phyloP scores from a whole-genome alignment of 495 filamentous ascomycete genomes.

The Staphylotrichum tortipilum region DNA sequence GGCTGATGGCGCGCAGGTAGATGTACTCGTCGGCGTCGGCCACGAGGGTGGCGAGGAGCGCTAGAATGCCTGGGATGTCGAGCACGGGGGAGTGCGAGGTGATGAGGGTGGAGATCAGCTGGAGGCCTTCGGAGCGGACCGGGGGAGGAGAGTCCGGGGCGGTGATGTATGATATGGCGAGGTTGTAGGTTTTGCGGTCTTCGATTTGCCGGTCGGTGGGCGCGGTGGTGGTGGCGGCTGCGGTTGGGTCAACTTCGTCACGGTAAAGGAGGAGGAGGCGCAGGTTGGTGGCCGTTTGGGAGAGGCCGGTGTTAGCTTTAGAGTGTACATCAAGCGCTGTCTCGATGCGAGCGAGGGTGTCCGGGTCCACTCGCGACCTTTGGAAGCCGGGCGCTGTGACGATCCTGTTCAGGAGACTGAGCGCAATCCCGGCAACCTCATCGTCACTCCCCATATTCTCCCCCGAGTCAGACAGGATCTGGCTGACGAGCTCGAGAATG shows the following conservation, averaged over 20 bases:
- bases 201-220: constrained; percentile 43
- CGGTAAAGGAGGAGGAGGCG: constrained; percentile 50
- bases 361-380: constrained; percentile 36
- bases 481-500: constrained; percentile 53
- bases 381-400: constrained; percentile 55
- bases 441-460: constrained; percentile 22
- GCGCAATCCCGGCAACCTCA: constrained; percentile 49
- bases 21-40: constrained; percentile 67
- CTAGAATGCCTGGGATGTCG: constrained; percentile 59
- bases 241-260: constrained; percentile 37
- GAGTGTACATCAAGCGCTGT: constrained; percentile 39
- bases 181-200: constrained; percentile 61
- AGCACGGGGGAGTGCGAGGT: constrained; percentile 52
- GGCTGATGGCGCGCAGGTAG: constrained; percentile 61
- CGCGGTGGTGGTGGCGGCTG: constrained; percentile 19
- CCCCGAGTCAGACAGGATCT: constrained; percentile 40
- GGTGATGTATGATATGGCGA: constrained; percentile 65
- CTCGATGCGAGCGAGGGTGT: constrained; percentile 45
- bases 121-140: constrained; percentile 69
- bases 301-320: constrained; percentile 22
- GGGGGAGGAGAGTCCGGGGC: constrained; percentile 59
- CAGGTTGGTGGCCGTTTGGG: constrained; percentile 49
- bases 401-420: constrained; percentile 61
- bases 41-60: constrained; percentile 58
- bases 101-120: constrained; percentile 58